Base-by-base conservation (phyloP, 768 basidiomycete species). In the Mycena galopus region DNA sequence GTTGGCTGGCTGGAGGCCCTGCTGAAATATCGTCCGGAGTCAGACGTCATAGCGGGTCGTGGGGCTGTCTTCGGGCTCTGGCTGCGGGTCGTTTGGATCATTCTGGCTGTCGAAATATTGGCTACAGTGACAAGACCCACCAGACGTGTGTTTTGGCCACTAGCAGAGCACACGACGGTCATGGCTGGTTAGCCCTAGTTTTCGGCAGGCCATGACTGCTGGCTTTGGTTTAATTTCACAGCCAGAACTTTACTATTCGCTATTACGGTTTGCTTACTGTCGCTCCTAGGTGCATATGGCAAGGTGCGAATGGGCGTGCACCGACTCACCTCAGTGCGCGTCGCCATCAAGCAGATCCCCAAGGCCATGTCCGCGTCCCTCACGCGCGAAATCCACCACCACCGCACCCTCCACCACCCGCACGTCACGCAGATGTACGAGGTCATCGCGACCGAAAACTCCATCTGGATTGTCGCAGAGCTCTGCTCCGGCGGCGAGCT, bases 381-480 rank as follows among this genome's bases (percentile, higher is more conserved):
- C 47, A 99, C 98, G 30, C 91, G 97, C 74, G 97, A 99, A 84
- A 98, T 99, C 66, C 97, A 99, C 79, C 98, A 99, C 78, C 97
- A 99, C 84, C 94, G 97, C 61, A 94, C 96, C 59, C 89, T 99
- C 16, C 98, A 98, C 80, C 97, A 99, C 78, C 96, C 96, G 0
- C 92, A 98, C 79, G 90, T 99, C 78, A 95, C 96, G 17, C 96
- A 97, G 79, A 92, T 99, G 82, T 98, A 94, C 85, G 97, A 99
- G 83, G 95, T 99, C 79, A 94, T 99, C 79, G 98, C 98, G 11
- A 99, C 98, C 2, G 98, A 99, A 83, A 89, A 90, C 29, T 89
- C 91, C 74, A 97, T 99, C 79, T 99, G 96, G 96, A 96, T 99
- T 69, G 93, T 99, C 51, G 95, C 96, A 19, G 98, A 99, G 79